phyloP scores from a whole-genome alignment of 2,329 filamentous ascomycete genomes.

The Neofusicoccum sp. region DNA sequence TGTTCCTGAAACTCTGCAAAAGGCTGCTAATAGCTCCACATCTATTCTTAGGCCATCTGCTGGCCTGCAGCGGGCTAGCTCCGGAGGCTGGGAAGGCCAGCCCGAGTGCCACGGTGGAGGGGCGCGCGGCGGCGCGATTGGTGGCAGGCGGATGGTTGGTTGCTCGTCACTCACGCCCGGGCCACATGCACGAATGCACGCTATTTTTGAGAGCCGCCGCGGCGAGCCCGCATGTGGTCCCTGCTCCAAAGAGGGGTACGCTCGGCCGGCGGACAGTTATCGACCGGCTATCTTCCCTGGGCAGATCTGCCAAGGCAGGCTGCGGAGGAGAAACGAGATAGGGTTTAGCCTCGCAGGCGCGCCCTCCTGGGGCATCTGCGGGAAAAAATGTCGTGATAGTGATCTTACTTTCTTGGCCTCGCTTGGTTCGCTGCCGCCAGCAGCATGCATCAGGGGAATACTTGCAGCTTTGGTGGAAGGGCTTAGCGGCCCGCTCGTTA shows the following conservation, averaged over 20 bases:
- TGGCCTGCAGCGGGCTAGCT: slow-evolving; percentile 29
- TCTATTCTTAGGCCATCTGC: slow-evolving; percentile 51
- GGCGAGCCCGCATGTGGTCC: slow-evolving; percentile 21
- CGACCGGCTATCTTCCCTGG: slow-evolving; percentile 20
- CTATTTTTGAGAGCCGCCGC: slow-evolving; percentile 47
- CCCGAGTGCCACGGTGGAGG: slow-evolving; percentile 31
- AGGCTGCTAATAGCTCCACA: slow-evolving; percentile 43
- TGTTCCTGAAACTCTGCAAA: slow-evolving; percentile 42
- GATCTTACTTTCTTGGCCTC: slow-evolving; percentile 16
- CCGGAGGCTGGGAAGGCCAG: slow-evolving; percentile 29
- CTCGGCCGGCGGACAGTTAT: slow-evolving; percentile 16
- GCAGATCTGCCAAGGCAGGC: slow-evolving; percentile 19
- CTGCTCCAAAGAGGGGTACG: slow-evolving; percentile 21
- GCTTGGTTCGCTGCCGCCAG: slow-evolving; percentile 9
- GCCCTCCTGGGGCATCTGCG: slow-evolving; percentile 5
- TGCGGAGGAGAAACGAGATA: slow-evolving; percentile 17
- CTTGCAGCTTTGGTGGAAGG: slow-evolving; percentile 43
- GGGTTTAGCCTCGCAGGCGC: slow-evolving; percentile 1
- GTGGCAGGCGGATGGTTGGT: slow-evolving; percentile 26
- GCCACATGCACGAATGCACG: slow-evolving; percentile 18
- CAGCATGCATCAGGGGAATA: slow-evolving; percentile 30
- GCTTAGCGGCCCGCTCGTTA: slow-evolving; percentile 42
- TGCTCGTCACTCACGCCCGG: slow-evolving; percentile 10
- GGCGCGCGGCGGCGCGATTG: slow-evolving; percentile 32
- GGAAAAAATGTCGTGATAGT: slow-evolving; percentile 19